Evolutionary conservation across 179 eudicot genomes (phyloP).

Genomic region (Beta lomatogona): DNA sequence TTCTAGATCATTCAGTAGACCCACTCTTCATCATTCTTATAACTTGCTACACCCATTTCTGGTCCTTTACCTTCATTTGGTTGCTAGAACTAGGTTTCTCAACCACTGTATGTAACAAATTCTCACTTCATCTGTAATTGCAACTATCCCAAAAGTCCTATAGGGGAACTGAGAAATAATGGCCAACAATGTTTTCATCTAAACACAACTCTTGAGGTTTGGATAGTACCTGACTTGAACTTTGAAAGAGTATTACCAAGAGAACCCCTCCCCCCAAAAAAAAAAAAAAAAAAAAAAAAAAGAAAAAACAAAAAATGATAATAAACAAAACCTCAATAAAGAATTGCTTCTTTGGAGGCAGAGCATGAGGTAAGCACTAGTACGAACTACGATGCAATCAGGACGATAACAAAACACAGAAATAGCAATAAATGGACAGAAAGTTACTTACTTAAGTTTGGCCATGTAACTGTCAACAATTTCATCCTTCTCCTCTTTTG

Average conservation of each 20-base stretch:
- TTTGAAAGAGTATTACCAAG: background rate
- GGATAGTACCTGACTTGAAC: background rate
- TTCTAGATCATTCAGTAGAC: no score
- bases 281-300: no score
- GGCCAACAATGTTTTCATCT: background rate
- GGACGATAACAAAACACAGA: background rate
- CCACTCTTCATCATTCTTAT: no score
- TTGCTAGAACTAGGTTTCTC: background rate
- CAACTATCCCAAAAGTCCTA: background rate
- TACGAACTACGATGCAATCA: background rate
- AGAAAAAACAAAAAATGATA: no score
- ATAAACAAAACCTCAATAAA: no score
- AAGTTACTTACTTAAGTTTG: constrained; percentile 68
- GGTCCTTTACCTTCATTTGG: background rate
- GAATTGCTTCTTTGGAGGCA: background rate
- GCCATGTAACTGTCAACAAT: constrained; percentile 83
- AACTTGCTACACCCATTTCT: background rate
- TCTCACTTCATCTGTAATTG: background rate
- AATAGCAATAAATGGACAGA: background rate
- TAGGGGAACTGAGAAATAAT: background rate
- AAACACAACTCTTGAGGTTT: background rate
- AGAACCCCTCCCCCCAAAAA: background rate
- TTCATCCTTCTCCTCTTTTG: constrained; percentile 80
- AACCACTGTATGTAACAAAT: background rate
- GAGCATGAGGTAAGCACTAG: no score